These are phyloP conservation scores for Chrysanthemum makinoi DNA, from an alignment of 129 eudicot genomes.

Conservation along the genomic window DNA sequence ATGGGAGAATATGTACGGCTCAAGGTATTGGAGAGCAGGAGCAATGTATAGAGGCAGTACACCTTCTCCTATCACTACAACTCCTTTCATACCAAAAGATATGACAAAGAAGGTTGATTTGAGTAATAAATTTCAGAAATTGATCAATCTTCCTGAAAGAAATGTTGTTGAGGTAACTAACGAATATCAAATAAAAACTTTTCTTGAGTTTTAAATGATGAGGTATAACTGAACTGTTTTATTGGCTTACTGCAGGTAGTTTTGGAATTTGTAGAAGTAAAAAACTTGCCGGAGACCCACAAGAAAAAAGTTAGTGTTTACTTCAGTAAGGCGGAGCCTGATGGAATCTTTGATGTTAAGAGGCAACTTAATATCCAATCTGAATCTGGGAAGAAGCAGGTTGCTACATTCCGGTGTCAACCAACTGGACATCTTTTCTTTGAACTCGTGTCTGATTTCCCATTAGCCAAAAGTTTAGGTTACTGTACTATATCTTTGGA, in stretches of 20 bases:
- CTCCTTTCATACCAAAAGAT: slow-evolving; percentile 42
- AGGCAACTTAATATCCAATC: slow-evolving; percentile 65
- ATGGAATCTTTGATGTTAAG: slow-evolving; percentile 62
- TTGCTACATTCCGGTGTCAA: slow-evolving; percentile 71
- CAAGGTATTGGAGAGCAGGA: slow-evolving; percentile 92
- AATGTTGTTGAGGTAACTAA: slow-evolving; percentile 59
- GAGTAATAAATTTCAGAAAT: slow-evolving; percentile 26
- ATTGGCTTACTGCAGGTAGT: slow-evolving; percentile 50
- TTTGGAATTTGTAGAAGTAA: slow-evolving; percentile 73
- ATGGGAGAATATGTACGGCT: slow-evolving; percentile 79
- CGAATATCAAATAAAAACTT: background rate
- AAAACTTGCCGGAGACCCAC: slow-evolving; percentile 58
- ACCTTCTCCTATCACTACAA: slow-evolving; percentile 55
- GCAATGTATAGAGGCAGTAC: slow-evolving; percentile 84
- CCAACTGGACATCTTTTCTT: slow-evolving; percentile 59
- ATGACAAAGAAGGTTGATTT: slow-evolving; percentile 29
- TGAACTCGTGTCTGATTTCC: slow-evolving; percentile 47
- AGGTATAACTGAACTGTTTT: background rate
- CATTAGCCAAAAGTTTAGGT: slow-evolving; percentile 24
- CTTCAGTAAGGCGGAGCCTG: slow-evolving; percentile 70
- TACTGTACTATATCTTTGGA: slow-evolving; percentile 24
- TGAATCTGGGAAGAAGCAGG: slow-evolving; percentile 72
- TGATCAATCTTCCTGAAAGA: slow-evolving; percentile 42
- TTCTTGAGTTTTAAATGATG: background rate
- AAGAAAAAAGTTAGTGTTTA: slow-evolving; percentile 49